Evolutionary conservation across 306 rosid genomes (phyloP), one percentile per base, ranked within the genome.

Genomic region (Lathyrus tuberosus): DNA sequence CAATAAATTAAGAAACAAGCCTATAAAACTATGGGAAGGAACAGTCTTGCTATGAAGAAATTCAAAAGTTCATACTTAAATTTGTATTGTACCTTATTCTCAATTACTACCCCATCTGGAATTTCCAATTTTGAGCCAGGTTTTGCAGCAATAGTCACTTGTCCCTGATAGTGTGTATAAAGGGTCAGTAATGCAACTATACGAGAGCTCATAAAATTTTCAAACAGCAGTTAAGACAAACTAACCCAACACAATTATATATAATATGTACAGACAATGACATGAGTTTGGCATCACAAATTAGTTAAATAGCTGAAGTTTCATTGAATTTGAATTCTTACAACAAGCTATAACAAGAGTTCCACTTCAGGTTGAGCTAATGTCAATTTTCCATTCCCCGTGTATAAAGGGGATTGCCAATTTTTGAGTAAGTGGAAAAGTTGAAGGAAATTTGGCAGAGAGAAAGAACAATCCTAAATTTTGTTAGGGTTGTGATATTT

Each of bases 91-190:
- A 84, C 97, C 97, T 86, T 78, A 70, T 86, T 86, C 63, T 83
- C 88, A 57, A 90, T 75, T 40, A 85, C 80, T 2, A 44, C 77
- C 48, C 92, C 88, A 57, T 84, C 88, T 0, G 97, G 90, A 65
- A 90, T 88, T 85, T 90, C 90, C 82, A 88, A 67, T 63, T 80
- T 86, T 72, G 69, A 56, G 33, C 85, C 92, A 4, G 97, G 84
- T 67, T 88, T 78, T 53, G 92, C 92, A 71, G 61, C 53, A 18
- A 88, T 80, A 48, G 60, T 83, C 47, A 90, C 95, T 51, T 67
- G 78, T 69, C 97, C 97, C 97, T 88, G 37, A 78, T 65, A 40
- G 51, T 38, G 84, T 63, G 65, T 11, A n/a, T 17, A 54, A 41
- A 37, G 24, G 14, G 65, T 69, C 47, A 73, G 70, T 53, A 40